Evolutionary conservation across 768 basidiomycete species (phyloP), one percentile per base, ranked within the genome.

Genomic region (Podaxis carcinomalis): DNA sequence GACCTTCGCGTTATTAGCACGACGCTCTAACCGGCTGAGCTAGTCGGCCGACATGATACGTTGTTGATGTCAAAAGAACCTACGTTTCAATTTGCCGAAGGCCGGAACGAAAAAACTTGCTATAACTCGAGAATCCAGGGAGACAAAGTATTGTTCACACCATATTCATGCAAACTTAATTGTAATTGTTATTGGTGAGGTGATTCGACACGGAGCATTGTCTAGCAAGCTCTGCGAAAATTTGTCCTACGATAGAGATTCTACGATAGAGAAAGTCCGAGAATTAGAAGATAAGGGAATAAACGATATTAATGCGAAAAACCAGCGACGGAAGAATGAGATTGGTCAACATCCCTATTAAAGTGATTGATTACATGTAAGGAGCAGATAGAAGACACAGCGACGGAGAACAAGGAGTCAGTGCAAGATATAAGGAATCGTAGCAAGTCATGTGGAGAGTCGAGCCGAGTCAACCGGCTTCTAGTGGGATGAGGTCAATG

Each of bases 11-110:
- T 84, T 83, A 84, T 85, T 87, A 87, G 86, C 83, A 85, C 86
- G 81, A 86, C 86, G 87, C 86, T 88, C 86, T 87, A 87, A 88
- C 87, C 86, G 87, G 77, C 87, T 88, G 87, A 88, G 86, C 86
- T 87, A 88, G 83, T 81, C 85, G 85, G 85, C 86, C 85, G 19
- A 49, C 11, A 9, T 9, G 0, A 2, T 32, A 2, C 0, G 2
- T 2, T n/a, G 1, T 11, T 42, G 14, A 42, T 13, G 27, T 6
- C 5, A 6, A 28, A 28, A 6, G 5, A 5, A 28, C 27, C 1
- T 6, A 28, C 6, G 27, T 28, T 28, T 28, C 27, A 28, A 5
- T 28, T 5, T 28, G 27, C 27, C 27, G 6, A 1, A 28, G 27
- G 27, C 27, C 27, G 27, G 27, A 6, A 28, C 27, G 27, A 28